phyloP scores from a whole-genome alignment of 495 filamentous ascomycete genomes.

The Penicillium macrosclerotiorum region DNA sequence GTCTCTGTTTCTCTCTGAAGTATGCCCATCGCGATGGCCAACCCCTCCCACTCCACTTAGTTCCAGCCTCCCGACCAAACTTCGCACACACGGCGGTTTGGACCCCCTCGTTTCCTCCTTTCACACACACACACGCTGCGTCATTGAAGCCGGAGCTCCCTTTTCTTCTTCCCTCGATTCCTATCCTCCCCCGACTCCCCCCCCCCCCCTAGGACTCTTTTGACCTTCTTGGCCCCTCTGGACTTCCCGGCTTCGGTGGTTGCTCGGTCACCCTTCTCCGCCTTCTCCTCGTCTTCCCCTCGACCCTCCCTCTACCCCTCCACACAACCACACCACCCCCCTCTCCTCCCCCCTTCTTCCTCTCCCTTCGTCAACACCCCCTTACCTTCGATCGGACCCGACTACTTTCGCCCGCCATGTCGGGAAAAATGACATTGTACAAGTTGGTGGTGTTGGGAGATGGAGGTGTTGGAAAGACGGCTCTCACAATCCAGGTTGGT shows the following conservation, averaged over 20 bases:
- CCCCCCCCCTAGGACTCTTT: no score
- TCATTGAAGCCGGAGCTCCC: no score
- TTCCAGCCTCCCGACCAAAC: slow-evolving; percentile 21
- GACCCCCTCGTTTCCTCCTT: neutral
- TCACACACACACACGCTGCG: no score
- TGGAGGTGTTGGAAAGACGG: slow-evolving; percentile 94
- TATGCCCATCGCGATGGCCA: neutral
- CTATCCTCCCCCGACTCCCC: no score
- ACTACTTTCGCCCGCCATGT: slow-evolving; percentile 45
- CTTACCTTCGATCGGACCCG: neutral
- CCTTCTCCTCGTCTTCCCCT: no score
- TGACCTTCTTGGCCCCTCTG: no score
- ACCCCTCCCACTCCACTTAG: slow-evolving; percentile 23
- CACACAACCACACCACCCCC: neutral
- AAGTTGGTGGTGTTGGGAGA: slow-evolving; percentile 97
- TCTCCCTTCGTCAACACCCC: slow-evolving; percentile 1
- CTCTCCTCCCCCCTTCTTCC: slow-evolving; percentile 6
- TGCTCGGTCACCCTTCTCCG: no score
- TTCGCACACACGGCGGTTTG: slow-evolving; percentile 4
- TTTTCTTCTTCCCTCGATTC: no score
- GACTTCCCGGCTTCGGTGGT: no score
- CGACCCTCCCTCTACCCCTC: neutral
- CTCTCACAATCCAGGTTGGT: slow-evolving; percentile 92
- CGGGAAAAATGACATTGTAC: slow-evolving; percentile 92
- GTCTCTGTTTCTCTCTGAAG: neutral